These are phyloP conservation scores for Asterella californica DNA, from an alignment of 225 moss, liverwort and hornwort genomes.

Conservation along the genomic window DNA sequence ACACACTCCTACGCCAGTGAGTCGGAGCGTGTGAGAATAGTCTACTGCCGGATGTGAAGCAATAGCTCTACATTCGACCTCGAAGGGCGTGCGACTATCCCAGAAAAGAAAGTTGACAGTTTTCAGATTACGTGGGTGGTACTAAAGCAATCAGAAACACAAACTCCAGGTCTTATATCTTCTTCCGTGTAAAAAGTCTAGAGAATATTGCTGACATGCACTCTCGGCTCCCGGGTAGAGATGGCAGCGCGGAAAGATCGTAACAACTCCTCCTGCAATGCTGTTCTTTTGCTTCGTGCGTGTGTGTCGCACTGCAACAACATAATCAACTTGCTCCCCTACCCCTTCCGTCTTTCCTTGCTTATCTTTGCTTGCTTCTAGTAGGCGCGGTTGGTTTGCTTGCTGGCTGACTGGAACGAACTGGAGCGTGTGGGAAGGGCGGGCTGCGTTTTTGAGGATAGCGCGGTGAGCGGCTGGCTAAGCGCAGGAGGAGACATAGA, in stretches of 20 bases:
- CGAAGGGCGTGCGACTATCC: not conserved
- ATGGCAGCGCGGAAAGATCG: conserved; percentile 1
- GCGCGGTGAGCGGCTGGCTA: not conserved
- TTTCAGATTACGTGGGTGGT: not conserved
- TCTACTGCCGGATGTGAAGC: not conserved
- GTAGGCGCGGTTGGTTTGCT: not conserved
- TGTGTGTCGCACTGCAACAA: not conserved
- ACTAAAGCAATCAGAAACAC: not conserved
- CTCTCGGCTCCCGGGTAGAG: not conserved
- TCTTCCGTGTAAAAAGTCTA: not conserved
- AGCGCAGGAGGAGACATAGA: not conserved
- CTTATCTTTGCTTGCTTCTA: not conserved
- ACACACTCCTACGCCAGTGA: not conserved
- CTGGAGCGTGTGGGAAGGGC: not conserved
- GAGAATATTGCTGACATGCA: not conserved
- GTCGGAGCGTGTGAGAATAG: not conserved
- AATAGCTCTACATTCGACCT: not conserved
- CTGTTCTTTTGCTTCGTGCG: not conserved
- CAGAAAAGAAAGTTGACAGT: not conserved
- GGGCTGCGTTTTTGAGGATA: conserved; percentile 5
- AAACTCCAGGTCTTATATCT: not conserved
- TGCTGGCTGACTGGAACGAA: not conserved
- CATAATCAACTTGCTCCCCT: not conserved
- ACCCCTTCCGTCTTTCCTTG: not conserved
- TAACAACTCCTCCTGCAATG: conserved; percentile 7